Evolutionary conservation across 495 filamentous ascomycete genomes (phyloP).

Genomic region (Penicillium cinerascens): DNA sequence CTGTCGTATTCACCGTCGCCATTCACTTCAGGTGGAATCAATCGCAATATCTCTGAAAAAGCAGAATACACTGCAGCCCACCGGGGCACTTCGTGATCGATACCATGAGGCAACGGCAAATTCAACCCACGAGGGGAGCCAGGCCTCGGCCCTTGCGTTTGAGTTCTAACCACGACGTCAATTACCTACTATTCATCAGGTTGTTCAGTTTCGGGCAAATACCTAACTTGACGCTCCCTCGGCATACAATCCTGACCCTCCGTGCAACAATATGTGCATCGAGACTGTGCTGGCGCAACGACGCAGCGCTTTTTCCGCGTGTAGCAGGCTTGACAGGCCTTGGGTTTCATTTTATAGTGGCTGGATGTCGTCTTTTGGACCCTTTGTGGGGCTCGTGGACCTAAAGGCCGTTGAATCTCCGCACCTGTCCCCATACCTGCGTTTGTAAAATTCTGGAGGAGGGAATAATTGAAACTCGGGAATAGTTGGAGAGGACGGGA

Average conservation of each 20-base stretch:
- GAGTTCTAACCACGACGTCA: background rate
- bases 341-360: background rate
- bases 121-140: background rate
- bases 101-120: conserved; percentile 2
- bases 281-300: background rate
- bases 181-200: background rate
- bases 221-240: conserved; percentile 11
- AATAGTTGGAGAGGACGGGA: background rate
- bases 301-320: conserved; percentile 18
- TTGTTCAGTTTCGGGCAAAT: background rate
- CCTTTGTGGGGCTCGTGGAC: background rate
- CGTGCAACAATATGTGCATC: conserved; percentile 13
- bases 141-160: background rate
- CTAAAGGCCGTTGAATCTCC: background rate
- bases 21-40: conserved; percentile 7
- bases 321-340: conserved; percentile 13
- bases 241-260: conserved; percentile 12
- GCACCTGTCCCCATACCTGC: background rate
- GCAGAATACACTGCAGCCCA: conserved; percentile 12
- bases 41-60: conserved; percentile 9
- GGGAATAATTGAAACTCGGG: background rate
- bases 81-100: conserved; percentile 12
- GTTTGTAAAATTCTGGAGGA: background rate
- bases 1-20: background rate
- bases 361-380: background rate